Conservation (phyloP, 2,329 filamentous ascomycete genomes). For the Dothistroma septosporum region DNA sequence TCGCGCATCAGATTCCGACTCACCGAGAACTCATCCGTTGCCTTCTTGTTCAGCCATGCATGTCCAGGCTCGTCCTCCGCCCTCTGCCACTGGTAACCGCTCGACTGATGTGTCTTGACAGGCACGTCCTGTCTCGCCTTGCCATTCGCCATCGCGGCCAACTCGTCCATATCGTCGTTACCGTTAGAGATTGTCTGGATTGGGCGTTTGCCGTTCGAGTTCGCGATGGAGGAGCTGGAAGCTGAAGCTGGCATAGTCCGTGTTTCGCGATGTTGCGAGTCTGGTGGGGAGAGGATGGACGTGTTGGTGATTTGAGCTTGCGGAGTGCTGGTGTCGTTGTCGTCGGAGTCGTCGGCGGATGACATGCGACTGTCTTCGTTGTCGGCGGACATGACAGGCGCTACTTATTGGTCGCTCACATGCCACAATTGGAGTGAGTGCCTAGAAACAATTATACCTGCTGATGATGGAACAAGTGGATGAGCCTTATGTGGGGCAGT, state of each 20-base stretch:
- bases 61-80: constrained; percentile 46
- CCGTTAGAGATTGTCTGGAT: constrained; percentile 34
- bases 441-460: background rate
- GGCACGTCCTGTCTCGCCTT: constrained; percentile 20
- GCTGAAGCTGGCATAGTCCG: constrained; percentile 21
- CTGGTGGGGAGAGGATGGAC: constrained; percentile 53
- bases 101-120: constrained; percentile 28
- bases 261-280: constrained; percentile 43
- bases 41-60: constrained; percentile 55
- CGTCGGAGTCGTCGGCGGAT: background rate
- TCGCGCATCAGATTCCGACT: background rate
- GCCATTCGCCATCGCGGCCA: constrained; percentile 22
- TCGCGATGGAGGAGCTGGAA: constrained; percentile 26
- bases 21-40: constrained; percentile 50
- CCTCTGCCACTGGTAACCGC: constrained; percentile 34
- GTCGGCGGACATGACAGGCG: background rate
- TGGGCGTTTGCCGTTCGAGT: constrained; percentile 38
- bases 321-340: background rate
- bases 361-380: background rate
- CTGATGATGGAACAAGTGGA: background rate
- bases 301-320: constrained; percentile 5
- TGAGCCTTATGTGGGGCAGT: background rate
- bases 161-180: constrained; percentile 27
- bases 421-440: background rate
- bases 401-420: background rate